Percentiles rank a stretch among this genome's conserved stretches.
Conservation (phyloP, 345 rosid genomes). For the Crucihimalaya himalaica region DNA sequence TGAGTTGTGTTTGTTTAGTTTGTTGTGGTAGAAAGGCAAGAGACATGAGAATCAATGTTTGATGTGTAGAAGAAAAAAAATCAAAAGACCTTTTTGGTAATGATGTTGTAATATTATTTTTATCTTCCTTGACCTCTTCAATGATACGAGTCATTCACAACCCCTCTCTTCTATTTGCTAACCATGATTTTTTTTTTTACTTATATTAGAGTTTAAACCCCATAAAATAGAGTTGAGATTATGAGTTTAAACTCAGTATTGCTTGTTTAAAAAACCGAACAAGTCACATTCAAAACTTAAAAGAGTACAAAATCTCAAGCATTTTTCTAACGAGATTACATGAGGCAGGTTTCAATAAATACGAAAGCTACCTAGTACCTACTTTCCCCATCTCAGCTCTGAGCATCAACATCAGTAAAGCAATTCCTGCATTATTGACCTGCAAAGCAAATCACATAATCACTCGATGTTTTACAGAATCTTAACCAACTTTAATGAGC, state of each 20-base stretch:
- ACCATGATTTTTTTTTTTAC: not conserved
- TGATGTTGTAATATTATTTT: slow-evolving; percentile 37
- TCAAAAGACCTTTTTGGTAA: slow-evolving; percentile 23
- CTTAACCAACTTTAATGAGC: not conserved
- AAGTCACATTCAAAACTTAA: not conserved
- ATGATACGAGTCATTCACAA: slow-evolving; percentile 17
- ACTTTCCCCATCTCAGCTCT: slow-evolving; percentile 23
- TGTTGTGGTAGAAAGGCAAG: slow-evolving; percentile 33
- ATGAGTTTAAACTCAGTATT: not conserved
- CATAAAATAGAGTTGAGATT: not conserved
- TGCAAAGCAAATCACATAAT: slow-evolving; percentile 6
- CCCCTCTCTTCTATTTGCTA: not conserved
- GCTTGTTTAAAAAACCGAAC: not conserved
- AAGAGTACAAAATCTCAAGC: not conserved
- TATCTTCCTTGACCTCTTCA: slow-evolving; percentile 14
- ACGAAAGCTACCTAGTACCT: slow-evolving; percentile 21
- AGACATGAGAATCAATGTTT: slow-evolving; percentile 34
- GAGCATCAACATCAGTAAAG: slow-evolving; percentile 26
- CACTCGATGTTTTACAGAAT: slow-evolving; percentile 1
- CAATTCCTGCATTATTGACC: slow-evolving; percentile 51
- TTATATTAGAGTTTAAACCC: not conserved
- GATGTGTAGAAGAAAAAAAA: slow-evolving; percentile 33
- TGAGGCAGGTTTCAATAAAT: not conserved
- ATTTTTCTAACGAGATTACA: not conserved
- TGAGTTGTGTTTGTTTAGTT: slow-evolving; percentile 38